Conservation (phyloP, 495 filamentous ascomycete genomes). For the Hyaloscypha finlandica region DNA sequence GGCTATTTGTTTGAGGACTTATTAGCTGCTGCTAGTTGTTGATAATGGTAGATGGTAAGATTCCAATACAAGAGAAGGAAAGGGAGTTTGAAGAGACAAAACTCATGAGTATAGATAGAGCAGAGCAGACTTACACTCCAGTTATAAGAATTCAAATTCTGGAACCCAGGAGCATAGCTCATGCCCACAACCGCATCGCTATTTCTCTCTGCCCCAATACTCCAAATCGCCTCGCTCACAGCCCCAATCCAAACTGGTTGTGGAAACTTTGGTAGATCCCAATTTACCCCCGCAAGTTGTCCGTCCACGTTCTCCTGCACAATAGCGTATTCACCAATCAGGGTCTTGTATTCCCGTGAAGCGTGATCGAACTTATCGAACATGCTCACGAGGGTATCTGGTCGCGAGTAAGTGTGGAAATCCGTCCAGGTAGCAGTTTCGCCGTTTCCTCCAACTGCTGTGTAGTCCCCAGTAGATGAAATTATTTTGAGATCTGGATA, state of each 20-base stretch:
- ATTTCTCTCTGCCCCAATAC: constrained; percentile 60
- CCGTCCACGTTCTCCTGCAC: constrained; percentile 37
- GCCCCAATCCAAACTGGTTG: constrained; percentile 38
- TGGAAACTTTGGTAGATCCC: constrained; percentile 30
- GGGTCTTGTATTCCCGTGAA: constrained; percentile 34
- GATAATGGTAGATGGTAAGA: neutral
- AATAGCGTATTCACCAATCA: constrained; percentile 54
- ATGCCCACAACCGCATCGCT: constrained; percentile 50
- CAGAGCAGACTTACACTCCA: constrained; percentile 38
- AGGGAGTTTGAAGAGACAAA: no score
- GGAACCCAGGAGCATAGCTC: constrained; percentile 48
- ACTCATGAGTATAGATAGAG: neutral
- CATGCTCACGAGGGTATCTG: constrained; percentile 47
- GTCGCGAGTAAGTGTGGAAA: constrained; percentile 51
- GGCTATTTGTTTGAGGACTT: constrained; percentile 12
- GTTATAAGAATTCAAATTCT: constrained; percentile 44
- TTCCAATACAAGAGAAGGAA: no score
- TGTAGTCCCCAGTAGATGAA: constrained; percentile 37
- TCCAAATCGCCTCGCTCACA: constrained; percentile 56
- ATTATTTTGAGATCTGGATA: constrained; percentile 54
- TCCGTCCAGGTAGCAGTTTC: constrained; percentile 32
- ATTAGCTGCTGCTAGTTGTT: neutral
- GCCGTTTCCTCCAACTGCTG: constrained; percentile 16
- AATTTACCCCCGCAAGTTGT: constrained; percentile 34
- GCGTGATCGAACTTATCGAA: constrained; percentile 54